A percentile compares a stretch with the other conserved stretches of the same genome.
Conservation (phyloP, 176 grass and related monocot genomes). For the Oryza meridionalis region DNA sequence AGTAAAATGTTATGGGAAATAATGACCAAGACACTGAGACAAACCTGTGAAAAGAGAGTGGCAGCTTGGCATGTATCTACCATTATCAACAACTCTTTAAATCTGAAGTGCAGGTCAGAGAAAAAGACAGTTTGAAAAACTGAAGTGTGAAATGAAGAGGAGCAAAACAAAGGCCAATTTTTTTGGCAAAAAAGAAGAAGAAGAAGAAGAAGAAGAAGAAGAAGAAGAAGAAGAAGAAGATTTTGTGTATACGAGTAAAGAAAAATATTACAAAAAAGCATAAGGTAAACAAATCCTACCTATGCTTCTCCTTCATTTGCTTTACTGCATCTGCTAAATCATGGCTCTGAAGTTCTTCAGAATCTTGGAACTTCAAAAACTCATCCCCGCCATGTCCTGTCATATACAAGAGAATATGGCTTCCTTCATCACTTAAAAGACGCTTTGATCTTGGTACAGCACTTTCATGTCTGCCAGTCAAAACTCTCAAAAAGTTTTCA, state of each 20-base stretch:
- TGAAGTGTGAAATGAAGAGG: conserved; percentile 25
- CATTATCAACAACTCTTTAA: conserved; percentile 98
- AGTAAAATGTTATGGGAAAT: background rate
- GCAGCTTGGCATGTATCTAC: conserved; percentile 99
- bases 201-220: too few species aligned
- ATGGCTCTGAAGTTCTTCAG: conserved; percentile 95
- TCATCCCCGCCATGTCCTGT: conserved; percentile 99
- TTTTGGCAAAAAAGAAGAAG: too few species aligned
- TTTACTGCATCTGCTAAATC: conserved; percentile 98
- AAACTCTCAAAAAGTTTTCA: conserved; percentile 88
- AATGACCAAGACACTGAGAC: conserved; percentile 16
- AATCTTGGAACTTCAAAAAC: conserved; percentile 99
- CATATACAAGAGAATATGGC: conserved; percentile 98
- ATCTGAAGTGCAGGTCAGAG: conserved; percentile 52
- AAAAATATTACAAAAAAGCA: background rate
- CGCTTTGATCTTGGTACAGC: conserved; percentile 91
- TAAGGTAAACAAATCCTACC: conserved; percentile 47
- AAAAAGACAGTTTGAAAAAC: conserved; percentile 29
- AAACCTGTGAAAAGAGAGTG: conserved; percentile 96
- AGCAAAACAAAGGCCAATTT: background rate
- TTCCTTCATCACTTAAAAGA: conserved; percentile 96
- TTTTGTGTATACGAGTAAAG: background rate
- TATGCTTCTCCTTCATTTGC: conserved; percentile 98
- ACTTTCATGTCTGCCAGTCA: conserved; percentile 83
- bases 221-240: too few species aligned